Conservation (phyloP, 305 asterid genomes). For the Fraxinus albicans region DNA sequence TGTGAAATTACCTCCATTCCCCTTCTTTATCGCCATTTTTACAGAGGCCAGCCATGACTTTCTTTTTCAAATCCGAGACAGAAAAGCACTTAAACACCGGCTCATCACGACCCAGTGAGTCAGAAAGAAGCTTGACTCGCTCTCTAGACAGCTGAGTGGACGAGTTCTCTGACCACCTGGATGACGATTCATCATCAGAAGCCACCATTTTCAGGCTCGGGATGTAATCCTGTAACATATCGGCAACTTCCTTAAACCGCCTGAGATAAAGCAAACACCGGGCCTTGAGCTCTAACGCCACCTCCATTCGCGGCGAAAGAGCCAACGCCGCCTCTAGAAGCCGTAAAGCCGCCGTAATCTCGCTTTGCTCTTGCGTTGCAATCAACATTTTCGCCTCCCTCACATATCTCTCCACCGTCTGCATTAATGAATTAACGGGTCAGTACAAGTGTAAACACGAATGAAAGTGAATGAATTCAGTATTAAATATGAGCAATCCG, state of each 20-base stretch:
- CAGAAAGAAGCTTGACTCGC: conserved; percentile 45
- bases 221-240: conserved; percentile 52
- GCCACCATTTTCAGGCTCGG: conserved; percentile 42
- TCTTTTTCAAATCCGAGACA: conserved; percentile 62
- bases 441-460: not conserved
- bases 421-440: not conserved
- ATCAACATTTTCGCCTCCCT: conserved; percentile 46
- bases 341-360: conserved; percentile 40
- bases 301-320: conserved; percentile 46
- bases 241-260: conserved; percentile 54
- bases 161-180: conserved; percentile 38
- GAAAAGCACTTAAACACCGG: conserved; percentile 45
- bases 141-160: conserved; percentile 33
- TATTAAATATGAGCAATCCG: not conserved
- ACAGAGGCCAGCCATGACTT: conserved; percentile 56
- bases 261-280: conserved; percentile 47
- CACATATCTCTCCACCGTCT: conserved; percentile 50
- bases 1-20: conserved; percentile 61
- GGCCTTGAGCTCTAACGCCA: conserved; percentile 48
- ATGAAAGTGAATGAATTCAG: not conserved
- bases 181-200: conserved; percentile 33
- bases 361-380: conserved; percentile 39
- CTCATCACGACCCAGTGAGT: conserved; percentile 31
- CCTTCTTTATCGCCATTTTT: conserved; percentile 50
- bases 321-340: conserved; percentile 49